phyloP scores from a whole-genome alignment of 2,329 filamentous ascomycete genomes.

The Fusarium sp. region DNA sequence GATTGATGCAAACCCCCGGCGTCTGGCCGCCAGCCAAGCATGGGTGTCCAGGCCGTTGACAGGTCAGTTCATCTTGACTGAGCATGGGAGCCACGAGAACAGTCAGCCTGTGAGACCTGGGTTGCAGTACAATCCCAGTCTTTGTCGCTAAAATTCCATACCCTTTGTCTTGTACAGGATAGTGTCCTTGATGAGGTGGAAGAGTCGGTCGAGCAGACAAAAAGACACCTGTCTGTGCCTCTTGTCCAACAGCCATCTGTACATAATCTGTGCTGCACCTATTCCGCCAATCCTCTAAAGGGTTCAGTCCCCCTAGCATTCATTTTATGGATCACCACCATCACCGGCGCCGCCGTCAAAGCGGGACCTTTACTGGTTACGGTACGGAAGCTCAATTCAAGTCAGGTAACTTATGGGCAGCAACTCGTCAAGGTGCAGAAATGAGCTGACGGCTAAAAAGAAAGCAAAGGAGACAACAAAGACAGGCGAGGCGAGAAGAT shows the following conservation, averaged over 20 bases:
- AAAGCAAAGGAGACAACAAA: slow-evolving; percentile 5
- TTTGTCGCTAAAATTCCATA: slow-evolving; percentile 5
- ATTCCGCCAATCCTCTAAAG: slow-evolving; percentile 33
- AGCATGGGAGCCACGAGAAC: slow-evolving; percentile 44
- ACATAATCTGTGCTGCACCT: slow-evolving; percentile 9
- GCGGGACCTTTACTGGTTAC: slow-evolving; percentile 17
- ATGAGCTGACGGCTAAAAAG: slow-evolving; percentile 33
- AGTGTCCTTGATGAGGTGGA: not conserved
- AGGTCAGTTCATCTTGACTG: slow-evolving; percentile 30
- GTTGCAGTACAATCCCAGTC: slow-evolving; percentile 1
- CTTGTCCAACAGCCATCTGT: slow-evolving; percentile 14
- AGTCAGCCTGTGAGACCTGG: slow-evolving; percentile 33
- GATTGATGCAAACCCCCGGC: slow-evolving; percentile 33
- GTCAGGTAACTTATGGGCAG: not conserved
- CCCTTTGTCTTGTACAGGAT: slow-evolving; percentile 11
- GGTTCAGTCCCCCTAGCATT: slow-evolving; percentile 12
- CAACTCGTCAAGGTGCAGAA: slow-evolving; percentile 28
- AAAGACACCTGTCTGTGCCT: slow-evolving; percentile 8
- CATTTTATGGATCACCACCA: slow-evolving; percentile 12
- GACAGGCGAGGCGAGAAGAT: not conserved
- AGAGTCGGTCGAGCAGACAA: not conserved
- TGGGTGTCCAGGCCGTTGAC: slow-evolving; percentile 35
- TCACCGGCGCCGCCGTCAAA: slow-evolving; percentile 23
- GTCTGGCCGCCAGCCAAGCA: slow-evolving; percentile 24
- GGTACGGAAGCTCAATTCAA: slow-evolving; percentile 3